Evolutionary conservation across 768 basidiomycete genomes (phyloP).

Genomic region (Tricholoma saponaceum): DNA sequence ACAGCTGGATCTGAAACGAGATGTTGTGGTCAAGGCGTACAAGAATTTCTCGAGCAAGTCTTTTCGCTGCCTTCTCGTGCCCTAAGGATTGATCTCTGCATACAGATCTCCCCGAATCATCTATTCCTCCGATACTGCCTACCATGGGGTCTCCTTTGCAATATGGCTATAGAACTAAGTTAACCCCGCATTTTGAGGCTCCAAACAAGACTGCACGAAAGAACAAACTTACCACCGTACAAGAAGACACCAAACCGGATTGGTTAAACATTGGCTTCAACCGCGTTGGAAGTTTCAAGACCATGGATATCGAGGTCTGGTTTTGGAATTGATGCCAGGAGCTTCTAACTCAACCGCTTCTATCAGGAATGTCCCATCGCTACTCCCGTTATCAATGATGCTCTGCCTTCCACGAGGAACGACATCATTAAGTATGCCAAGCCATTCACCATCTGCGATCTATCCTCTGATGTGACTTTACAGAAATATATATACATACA

Average conservation of each 20-base stretch:
- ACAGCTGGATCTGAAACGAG: conserved; percentile 84
- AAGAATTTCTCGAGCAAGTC: conserved; percentile 62
- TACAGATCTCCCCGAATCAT: conserved; percentile 48
- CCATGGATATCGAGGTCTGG: conserved; percentile 87
- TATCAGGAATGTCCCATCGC: conserved; percentile 88
- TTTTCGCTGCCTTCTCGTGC: conserved; percentile 7
- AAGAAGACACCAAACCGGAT: conserved; percentile 37
- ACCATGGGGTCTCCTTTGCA: conserved; percentile 88
- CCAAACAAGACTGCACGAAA: conserved; percentile 45
- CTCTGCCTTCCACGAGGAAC: conserved; percentile 55
- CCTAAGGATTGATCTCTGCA: conserved; percentile 1
- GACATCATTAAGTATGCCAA: conserved; percentile 61
- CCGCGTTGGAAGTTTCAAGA: conserved; percentile 61
- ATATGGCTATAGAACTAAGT: conserved; percentile 93
- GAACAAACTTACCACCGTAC: conserved; percentile 13
- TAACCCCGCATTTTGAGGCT: conserved; percentile 93
- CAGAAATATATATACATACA: conserved; percentile 79
- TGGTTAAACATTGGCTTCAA: conserved; percentile 93
- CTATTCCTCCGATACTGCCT: conserved; percentile 60
- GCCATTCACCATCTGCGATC: not conserved
- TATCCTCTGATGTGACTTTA: not conserved
- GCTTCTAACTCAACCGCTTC: not conserved
- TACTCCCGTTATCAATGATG: conserved; percentile 72
- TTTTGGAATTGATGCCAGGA: not conserved
- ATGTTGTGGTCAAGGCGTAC: conserved; percentile 83